Conservation (phyloP, 2,329 filamentous ascomycete species). For the Scopulariopsis brevicaulis region DNA sequence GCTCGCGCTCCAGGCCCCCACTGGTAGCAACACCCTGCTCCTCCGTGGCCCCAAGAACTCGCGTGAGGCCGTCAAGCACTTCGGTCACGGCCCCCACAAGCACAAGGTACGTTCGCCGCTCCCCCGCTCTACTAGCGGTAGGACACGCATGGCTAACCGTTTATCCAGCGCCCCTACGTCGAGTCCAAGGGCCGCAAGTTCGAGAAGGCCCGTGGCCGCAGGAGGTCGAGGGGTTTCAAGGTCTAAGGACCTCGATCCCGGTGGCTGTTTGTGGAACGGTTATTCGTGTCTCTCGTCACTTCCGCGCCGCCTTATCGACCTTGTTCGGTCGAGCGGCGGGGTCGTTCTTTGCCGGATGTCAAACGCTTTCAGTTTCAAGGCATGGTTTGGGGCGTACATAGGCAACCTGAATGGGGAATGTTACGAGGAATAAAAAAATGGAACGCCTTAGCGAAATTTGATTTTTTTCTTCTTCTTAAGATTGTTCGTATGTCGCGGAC, state of each 20-base stretch:
- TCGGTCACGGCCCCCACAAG: slow-evolving; percentile 95
- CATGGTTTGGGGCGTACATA: slow-evolving; percentile 5
- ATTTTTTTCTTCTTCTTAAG: background rate
- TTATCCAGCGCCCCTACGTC: slow-evolving; percentile 77
- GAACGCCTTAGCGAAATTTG: background rate
- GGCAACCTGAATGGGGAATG: slow-evolving; percentile 3
- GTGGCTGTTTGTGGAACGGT: slow-evolving; percentile 7
- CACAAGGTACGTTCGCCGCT: slow-evolving; percentile 63
- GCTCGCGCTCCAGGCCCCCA: slow-evolving; percentile 89
- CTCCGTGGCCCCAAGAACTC: slow-evolving; percentile 97
- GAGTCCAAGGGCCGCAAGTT: slow-evolving; percentile 99
- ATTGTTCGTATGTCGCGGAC: background rate
- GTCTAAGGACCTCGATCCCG: slow-evolving; percentile 55
- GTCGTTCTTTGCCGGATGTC: slow-evolving; percentile 3
- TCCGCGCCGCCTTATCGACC: background rate
- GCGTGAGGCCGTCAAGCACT: slow-evolving; percentile 97
- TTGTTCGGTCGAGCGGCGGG: background rate
- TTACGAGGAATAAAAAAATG: background rate
- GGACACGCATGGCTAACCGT: slow-evolving; percentile 17
- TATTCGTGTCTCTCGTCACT: slow-evolving; percentile 6
- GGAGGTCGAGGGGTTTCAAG: slow-evolving; percentile 99
- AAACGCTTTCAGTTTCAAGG: background rate
- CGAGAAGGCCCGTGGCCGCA: slow-evolving; percentile 97
- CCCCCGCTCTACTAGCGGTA: background rate
- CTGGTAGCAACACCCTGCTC: slow-evolving; percentile 92